phyloP scores from a whole-genome alignment of 352 stramenopile genomes.

The Phytophthora hibernalis region DNA sequence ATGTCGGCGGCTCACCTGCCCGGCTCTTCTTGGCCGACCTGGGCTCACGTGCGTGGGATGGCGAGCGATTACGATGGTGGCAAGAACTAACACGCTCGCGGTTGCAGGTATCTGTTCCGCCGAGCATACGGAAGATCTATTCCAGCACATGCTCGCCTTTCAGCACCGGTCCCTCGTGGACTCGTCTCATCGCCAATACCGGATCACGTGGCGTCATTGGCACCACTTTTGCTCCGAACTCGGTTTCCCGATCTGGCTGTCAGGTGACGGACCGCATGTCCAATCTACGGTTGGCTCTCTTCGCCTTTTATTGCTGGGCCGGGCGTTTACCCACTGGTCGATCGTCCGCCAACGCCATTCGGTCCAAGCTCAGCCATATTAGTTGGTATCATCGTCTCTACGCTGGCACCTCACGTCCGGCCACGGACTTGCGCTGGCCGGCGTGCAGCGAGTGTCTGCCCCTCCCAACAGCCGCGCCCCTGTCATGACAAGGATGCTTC shows the following conservation, averaged over 20 bases:
- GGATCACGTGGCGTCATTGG: conserved; percentile 3
- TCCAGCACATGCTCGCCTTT: not conserved
- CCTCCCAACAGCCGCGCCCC: not conserved
- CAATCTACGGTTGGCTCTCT: not conserved
- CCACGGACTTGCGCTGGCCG: not conserved
- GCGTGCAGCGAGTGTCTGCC: not conserved
- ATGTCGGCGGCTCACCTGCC: not conserved
- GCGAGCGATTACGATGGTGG: not conserved
- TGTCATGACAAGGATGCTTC: not conserved
- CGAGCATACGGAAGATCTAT: not conserved
- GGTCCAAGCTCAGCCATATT: conserved; percentile 10
- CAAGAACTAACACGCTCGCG: not conserved
- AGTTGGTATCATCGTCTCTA: conserved; percentile 1
- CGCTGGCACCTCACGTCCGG: not conserved
- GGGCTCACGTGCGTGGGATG: conserved; percentile 1
- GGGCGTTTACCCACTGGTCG: not conserved
- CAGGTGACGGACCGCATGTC: not conserved
- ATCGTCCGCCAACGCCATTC: not conserved
- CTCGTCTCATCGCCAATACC: not conserved
- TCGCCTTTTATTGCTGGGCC: not conserved
- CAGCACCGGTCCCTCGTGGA: conserved; percentile 1
- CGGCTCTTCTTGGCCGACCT: conserved; percentile 1
- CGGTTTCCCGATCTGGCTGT: not conserved
- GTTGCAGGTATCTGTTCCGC: not conserved
- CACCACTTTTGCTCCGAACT: not conserved